Evolutionary conservation across 495 filamentous ascomycete species (phyloP), one percentile per base, ranked within the genome.

Genomic region (Daldinia concentrica): DNA sequence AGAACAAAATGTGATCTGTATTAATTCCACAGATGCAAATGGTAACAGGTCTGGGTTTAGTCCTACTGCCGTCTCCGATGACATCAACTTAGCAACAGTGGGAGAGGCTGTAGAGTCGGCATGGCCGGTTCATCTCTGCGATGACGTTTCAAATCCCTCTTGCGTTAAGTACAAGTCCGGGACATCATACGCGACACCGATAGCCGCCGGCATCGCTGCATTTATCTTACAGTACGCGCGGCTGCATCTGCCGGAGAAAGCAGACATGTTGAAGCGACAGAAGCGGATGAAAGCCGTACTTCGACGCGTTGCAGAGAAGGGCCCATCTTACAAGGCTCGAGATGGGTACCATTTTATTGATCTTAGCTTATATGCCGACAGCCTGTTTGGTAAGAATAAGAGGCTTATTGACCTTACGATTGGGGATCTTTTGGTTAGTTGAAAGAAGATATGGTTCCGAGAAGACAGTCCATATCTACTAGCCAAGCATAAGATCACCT

Each of bases 271-370:
- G n/a, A 41, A 41, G 6, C 39, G 48, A 15, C 48, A 52, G 22
- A 24, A 52, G 15, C 48, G 22, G 7, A 52, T 52, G 48, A 27
- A 52, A 52, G 22, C 19, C 22, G 48, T 52, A 27, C 48, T 52
- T 52, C 48, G 22, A 52, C 48, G 48, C 9, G 48, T 52, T 27
- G 48, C 48, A 52, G 48, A 52, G 48, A 52, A 52, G 27, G 48
- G 48, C 2, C 48, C 48, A 24, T 52, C 48, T 6, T 27, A 52
- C 48, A 52, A 27, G 48, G 22, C 48, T 52, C 48, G 48, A 27
- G 48, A 52, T 24, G 48, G 22, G 22, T 52, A 52, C 26, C 48
- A 52, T 52, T 52, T 52, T 27, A 52, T 52, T 24, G 48, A 52
- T 17, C 6, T 52, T 27, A 52, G 48, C 22, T 52, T 52, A 1